Evolutionary conservation across 2,329 filamentous ascomycete species (phyloP), one percentile per base, ranked within the genome.

Genomic region (Alternaria rosae): DNA sequence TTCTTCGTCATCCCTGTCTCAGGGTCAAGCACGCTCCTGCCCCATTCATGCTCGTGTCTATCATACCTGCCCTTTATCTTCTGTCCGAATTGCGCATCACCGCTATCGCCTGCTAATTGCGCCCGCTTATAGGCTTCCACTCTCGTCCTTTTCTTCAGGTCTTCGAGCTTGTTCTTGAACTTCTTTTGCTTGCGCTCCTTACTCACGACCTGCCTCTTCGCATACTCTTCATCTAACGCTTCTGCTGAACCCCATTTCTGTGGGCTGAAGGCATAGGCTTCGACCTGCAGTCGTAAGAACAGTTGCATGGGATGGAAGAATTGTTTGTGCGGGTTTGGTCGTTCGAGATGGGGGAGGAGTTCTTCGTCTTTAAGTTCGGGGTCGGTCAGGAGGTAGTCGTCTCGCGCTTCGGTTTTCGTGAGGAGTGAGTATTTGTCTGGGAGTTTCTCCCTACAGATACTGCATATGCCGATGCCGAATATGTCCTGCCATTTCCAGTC

Each of bases 251-350:
- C 95, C 95, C 95, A 99, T 82, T 97, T 97, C 67, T 88, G 89
- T 1, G 86, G 80, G 0, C 83, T 88, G 71, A 98, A 90, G 0
- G 94, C 95, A 76, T 97, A 97, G 59, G 93, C 93, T 76, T 99
- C 95, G 3, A 99, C 92, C 76, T 99, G 95, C 63, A 89, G 96
- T 1, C 95, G 91, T 21, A 99, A 84, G 77, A 95, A 99, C 3
- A 99, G 86, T 90, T 97, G 97, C 95, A 99, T 99, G 83, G 97
- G 93, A 79, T 97, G 93, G 92, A 93, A 99, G 61, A 94, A 93
- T 0, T 91, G 89, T 78, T 97, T 97, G 81, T 97, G 95, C 1
- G 95, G 95, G 72, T 99, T 99, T 1, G 95, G 94, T 32, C 90
- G 90, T 56, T 92, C 91, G 9, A 99, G 85, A 77, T 96, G 94